Evolutionary conservation across 169 alveolate species (phyloP), one percentile per base, ranked within the genome.

Genomic region (Eimeria maxima): DNA sequence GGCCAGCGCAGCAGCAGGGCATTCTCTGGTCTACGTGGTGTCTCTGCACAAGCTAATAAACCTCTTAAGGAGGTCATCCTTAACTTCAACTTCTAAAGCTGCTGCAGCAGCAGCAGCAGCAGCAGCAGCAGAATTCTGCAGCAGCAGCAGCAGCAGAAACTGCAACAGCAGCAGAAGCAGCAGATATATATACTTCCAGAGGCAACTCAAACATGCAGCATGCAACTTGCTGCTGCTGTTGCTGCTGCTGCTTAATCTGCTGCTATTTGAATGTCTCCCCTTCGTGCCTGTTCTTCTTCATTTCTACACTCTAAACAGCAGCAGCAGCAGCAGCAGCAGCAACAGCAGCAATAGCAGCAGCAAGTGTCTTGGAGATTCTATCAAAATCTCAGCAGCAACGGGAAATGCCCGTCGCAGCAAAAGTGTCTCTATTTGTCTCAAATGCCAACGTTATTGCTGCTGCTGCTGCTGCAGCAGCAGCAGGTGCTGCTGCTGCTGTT

Each of bases 1-100:
- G 42, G 90, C 67, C 90, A 27, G 47, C 90, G 63, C 90, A 42
- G 67, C 90, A 11, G 42, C 90, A 63, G 33, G 10, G 50, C 53
- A 10, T 38, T 73, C 45, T 14, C n/a, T 18, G 84, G 84, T 33
- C 84, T 73, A 11, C 55, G 84, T 20, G 84, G 84, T 33, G 84
- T 29, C 18, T 29, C 27, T 50, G 84, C 84, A 11, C 33, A 22
- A 29, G 84, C 84, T 24, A 73, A 73, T 18, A 73, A 73, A 22
- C 84, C 84, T 50, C 44, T 73, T 5, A 73, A 29, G 47, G 53
- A 27, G 11, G 29, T 73, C 11, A 44, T 73, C n/a, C 53, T 73
- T 24, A 22, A 44, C 16, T 22, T 73, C 22, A 73, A 3, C 84
- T 73, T 73, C 84, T 73, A 60, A 80, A 6, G 90, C 69, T 27